Evolutionary conservation across 129 eudicot genomes (phyloP), one percentile per base, ranked within the genome.

Genomic region (Tagetes patula): DNA sequence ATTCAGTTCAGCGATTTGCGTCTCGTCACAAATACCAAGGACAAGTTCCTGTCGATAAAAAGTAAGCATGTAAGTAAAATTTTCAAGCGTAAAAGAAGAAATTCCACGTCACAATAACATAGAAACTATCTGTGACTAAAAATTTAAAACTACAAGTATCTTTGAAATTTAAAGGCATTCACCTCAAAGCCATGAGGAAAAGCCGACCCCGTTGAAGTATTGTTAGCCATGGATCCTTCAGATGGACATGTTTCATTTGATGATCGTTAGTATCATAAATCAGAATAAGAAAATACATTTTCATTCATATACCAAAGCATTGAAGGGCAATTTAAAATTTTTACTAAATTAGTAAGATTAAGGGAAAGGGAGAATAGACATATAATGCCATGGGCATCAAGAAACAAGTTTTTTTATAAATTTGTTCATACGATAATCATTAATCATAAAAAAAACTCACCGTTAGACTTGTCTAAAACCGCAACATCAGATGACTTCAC

Each of bases 181-280:
- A 89, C 96, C 91, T 92, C 91, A 85, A 92, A 89, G 56, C 88
- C 96, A 69, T 65, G 74, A 45, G 98, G 98, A 76, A 92, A 87
- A 60, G 88, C 84, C 34, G 91, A 66, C 53, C 75, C 73, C 1
- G 70, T 46, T 46, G 76, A 43, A 73, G 83, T 37, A 12, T 40
- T 85, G 64, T 84, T 91, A 85, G 86, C 87, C 59, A 69, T 45
- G 49, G 91, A 75, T 27, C 80, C 87, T 71, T 79, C 49, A 87
- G 79, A 74, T 32, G 27, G 65, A 81, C 60, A 70, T 3, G 33
- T 31, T 48, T 75, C 63, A 69, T 7, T 45, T 31, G 56, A 65
- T 1, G 11, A 64, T 43, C 11, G 64, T 63, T 40, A 71, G 66
- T 33, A 13, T 47, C 20, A 63, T 14, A 68, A n/a, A 71, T 42